These are phyloP conservation scores for Prunus yedoensis DNA, from an alignment of 331 rosid species.

Conservation along the genomic window DNA sequence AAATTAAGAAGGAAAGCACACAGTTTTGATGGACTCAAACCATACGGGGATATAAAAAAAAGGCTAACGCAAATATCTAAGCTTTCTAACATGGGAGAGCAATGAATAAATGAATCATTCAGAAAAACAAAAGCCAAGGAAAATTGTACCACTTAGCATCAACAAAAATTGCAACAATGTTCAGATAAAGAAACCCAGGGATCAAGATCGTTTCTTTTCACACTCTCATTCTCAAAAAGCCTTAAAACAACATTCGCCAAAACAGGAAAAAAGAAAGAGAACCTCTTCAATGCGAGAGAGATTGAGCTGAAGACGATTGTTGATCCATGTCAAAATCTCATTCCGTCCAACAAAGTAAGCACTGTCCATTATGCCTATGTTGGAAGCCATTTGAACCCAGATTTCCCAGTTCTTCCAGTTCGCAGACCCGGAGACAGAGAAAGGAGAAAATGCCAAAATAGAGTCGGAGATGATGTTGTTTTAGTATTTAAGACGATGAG, in stretches of 20 bases:
- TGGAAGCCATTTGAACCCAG: slow-evolving; percentile 61
- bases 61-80: not conserved
- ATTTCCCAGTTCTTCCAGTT: slow-evolving; percentile 13
- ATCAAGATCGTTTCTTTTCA: slow-evolving; percentile 15
- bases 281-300: slow-evolving; percentile 97
- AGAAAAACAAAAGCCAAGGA: not conserved
- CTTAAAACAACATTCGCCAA: not conserved
- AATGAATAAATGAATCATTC: not conserved
- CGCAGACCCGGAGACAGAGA: slow-evolving; percentile 13
- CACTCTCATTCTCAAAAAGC: not conserved
- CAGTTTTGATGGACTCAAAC: not conserved
- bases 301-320: slow-evolving; percentile 79
- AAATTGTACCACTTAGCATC: not conserved
- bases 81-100: not conserved
- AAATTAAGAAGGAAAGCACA: not conserved
- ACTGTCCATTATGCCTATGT: slow-evolving; percentile 91
- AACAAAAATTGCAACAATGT: not conserved
- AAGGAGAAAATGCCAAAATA: not conserved
- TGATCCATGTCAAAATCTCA: slow-evolving; percentile 92
- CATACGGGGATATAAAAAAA: not conserved
- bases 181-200: slow-evolving; percentile 1
- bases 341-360: slow-evolving; percentile 96
- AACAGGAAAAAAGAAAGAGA: slow-evolving; percentile 1
- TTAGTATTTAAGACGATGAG: slow-evolving; percentile 9
- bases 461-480: not conserved